Evolutionary conservation across 495 filamentous ascomycete species (phyloP).

Genomic region (Trichoderma orchidacearum): DNA sequence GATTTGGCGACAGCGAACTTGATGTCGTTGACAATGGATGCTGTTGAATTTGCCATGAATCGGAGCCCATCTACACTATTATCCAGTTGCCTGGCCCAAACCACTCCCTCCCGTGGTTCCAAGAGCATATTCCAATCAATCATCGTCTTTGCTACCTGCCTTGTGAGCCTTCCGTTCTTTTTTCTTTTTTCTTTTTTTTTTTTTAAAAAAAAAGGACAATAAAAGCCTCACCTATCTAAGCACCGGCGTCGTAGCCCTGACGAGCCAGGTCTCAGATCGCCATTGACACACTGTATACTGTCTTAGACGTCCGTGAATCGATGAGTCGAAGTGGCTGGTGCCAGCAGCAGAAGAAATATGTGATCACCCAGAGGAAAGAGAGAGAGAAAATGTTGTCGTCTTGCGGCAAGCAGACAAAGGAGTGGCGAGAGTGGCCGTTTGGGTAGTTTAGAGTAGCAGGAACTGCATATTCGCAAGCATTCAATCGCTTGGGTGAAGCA

Average conservation of each 20-base stretch:
- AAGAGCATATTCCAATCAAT: neutral
- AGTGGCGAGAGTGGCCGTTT: neutral
- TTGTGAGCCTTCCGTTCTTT: neutral
- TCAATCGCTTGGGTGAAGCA: neutral
- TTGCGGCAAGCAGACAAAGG: neutral
- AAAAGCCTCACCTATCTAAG: too few species aligned
- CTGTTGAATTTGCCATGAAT: conserved; percentile 5
- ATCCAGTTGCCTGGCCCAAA: neutral
- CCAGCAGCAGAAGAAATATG: neutral
- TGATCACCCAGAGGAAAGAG: neutral
- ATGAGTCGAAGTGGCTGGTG: too few species aligned
- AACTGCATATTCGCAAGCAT: neutral
- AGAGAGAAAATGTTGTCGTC: neutral
- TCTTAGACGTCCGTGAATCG: too few species aligned
- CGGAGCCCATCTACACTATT: neutral
- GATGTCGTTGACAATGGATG: conserved; percentile 23
- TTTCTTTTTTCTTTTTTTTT: too few species aligned
- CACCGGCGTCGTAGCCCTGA: neutral
- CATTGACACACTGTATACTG: neutral
- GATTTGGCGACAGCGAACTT: conserved; percentile 29
- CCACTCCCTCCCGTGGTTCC: neutral
- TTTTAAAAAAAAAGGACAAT: too few species aligned
- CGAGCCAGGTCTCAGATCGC: neutral
- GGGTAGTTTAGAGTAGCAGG: neutral
- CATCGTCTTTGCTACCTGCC: neutral